Evolutionary conservation across 768 basidiomycete genomes (phyloP).

Genomic region (Pleurotus tuber-regium): DNA sequence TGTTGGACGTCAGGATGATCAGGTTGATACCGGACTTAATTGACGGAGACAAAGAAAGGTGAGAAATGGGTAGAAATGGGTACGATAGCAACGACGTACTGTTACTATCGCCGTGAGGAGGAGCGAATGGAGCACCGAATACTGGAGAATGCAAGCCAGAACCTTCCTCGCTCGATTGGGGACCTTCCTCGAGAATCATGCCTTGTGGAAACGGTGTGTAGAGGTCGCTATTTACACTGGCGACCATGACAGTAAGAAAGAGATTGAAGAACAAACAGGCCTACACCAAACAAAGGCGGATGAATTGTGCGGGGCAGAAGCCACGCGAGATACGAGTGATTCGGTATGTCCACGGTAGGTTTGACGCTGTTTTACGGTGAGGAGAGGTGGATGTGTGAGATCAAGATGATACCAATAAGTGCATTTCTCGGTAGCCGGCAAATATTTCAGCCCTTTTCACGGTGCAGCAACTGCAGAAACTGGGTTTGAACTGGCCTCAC

Average conservation of each 20-base stretch:
- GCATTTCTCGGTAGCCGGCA: slow-evolving; percentile 2
- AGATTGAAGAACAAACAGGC: slow-evolving; percentile 25
- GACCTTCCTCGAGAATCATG: slow-evolving; percentile 59
- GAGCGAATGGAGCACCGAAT: slow-evolving; percentile 47
- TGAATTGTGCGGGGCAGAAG: slow-evolving; percentile 30
- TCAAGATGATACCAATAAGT: slow-evolving; percentile 6
- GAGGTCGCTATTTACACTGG: slow-evolving; percentile 49
- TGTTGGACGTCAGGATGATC: slow-evolving; percentile 45
- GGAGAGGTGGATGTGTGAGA: slow-evolving; percentile 5
- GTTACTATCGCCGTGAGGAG: slow-evolving; percentile 46
- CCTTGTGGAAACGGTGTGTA: slow-evolving; percentile 53
- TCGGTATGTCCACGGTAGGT: slow-evolving; percentile 29
- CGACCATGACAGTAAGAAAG: slow-evolving; percentile 49
- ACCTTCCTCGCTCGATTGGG: slow-evolving; percentile 73
- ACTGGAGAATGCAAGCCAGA: slow-evolving; percentile 75
- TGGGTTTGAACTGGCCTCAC: slow-evolving; percentile 2
- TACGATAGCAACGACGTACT: slow-evolving; percentile 54
- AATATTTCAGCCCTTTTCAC: slow-evolving; percentile 9
- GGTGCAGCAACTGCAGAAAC: background rate
- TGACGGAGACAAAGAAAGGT: slow-evolving; percentile 36
- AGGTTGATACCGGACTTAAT: slow-evolving; percentile 71
- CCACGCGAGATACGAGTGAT: slow-evolving; percentile 41
- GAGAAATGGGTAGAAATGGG: slow-evolving; percentile 40
- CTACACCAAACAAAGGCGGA: slow-evolving; percentile 20
- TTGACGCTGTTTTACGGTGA: slow-evolving; percentile 26